Percentiles rank a stretch among this genome's conserved stretches.
Conservation (phyloP, 2,329 filamentous ascomycete species). For the Ascochyta clinopodiicola region DNA sequence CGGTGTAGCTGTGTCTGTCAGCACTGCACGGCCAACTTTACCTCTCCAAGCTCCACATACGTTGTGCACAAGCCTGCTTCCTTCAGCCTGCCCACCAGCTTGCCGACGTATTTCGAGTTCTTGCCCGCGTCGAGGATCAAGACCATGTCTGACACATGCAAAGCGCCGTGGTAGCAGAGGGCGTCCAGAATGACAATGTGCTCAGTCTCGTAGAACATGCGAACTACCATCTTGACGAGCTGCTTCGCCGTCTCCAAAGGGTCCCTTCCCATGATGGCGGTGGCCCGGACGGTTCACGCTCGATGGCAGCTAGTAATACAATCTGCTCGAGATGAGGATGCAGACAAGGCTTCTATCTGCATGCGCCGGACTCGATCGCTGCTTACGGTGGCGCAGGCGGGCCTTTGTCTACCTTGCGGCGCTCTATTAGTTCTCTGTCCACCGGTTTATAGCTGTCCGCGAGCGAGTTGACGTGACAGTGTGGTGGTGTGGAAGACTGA, state of each 20-base stretch:
- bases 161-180: conserved; percentile 74
- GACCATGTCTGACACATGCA: conserved; percentile 87
- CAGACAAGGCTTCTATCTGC: conserved; percentile 12
- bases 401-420: background rate
- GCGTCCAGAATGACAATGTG: conserved; percentile 85
- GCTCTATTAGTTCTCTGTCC: conserved; percentile 8
- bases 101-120: conserved; percentile 90
- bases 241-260: conserved; percentile 73
- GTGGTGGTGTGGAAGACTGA: conserved; percentile 15
- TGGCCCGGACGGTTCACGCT: background rate
- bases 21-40: conserved; percentile 3
- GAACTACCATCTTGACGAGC: conserved; percentile 83
- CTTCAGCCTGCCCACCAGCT: conserved; percentile 81
- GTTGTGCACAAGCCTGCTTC: conserved; percentile 86
- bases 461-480: conserved; percentile 22
- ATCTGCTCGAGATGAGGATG: conserved; percentile 12
- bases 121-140: conserved; percentile 76
- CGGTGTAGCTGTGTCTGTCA: conserved; percentile 64
- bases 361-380: conserved; percentile 12
- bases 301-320: background rate
- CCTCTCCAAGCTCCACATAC: conserved; percentile 56
- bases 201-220: conserved; percentile 85
- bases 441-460: conserved; percentile 19
- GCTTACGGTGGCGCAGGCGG: conserved; percentile 2
- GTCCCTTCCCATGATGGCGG: conserved; percentile 44